These are phyloP conservation scores for Penstemon barbatus DNA, from an alignment of 257 asterid genomes.

Conservation along the genomic window DNA sequence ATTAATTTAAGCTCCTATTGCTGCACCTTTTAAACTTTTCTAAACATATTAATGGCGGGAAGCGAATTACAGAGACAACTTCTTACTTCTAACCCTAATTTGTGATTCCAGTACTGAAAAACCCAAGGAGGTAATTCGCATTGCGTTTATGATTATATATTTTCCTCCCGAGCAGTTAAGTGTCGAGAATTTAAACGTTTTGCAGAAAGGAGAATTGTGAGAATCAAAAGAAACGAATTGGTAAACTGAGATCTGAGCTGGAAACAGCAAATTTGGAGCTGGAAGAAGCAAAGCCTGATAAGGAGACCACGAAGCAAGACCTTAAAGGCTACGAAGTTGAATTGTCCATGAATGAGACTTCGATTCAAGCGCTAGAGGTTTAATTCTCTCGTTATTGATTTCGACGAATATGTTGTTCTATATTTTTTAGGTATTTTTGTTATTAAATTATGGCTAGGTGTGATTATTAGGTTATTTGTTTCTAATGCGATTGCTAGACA, in stretches of 20 bases:
- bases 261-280: conserved; percentile 49
- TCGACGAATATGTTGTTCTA: background rate
- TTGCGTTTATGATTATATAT: background rate
- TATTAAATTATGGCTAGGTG: conserved; percentile 9
- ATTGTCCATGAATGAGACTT: conserved; percentile 55
- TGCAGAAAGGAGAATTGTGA: conserved; percentile 59
- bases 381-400: conserved; percentile 3
- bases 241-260: conserved; percentile 55
- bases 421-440: background rate
- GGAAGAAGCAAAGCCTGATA: conserved; percentile 56
- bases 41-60: conserved; percentile 67
- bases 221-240: conserved; percentile 53
- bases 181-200: background rate
- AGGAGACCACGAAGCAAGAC: conserved; percentile 69
- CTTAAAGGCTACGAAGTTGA: conserved; percentile 74
- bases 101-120: conserved; percentile 66
- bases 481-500: conserved; percentile 5
- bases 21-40: too few relatives aligned
- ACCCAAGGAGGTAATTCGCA: conserved; percentile 65
- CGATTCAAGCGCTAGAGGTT: conserved; percentile 70
- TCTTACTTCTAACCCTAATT: conserved; percentile 55
- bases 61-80: conserved; percentile 60
- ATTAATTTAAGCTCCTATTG: too few relatives aligned
- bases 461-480: background rate
- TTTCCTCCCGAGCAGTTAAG: background rate